Evolutionary conservation across 2,329 filamentous ascomycete genomes (phyloP), one percentile per base, ranked within the genome.

Genomic region (Pseudogymnoascus sp.): DNA sequence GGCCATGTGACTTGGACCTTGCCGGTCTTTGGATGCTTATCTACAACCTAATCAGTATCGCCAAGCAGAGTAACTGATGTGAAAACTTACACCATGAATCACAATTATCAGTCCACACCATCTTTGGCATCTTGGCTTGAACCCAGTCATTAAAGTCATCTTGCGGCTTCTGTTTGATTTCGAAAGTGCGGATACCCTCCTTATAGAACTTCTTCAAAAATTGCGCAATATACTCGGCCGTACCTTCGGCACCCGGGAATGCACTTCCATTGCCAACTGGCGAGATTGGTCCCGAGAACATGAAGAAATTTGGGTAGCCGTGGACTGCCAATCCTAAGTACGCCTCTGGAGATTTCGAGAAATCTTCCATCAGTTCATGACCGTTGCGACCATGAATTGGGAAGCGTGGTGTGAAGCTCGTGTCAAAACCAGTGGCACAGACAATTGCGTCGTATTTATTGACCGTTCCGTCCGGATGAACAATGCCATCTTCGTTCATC

Each of bases 1-100:
- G 78, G 78, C 77, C 77, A 80, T 3, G 79, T 69, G 0, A 75
- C 77, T 1, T 74, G 76, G 18, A 76, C 66, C 6, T 69, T 70
- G 0, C 75, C 76, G n/a, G 75, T 71, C 0, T 72, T 63, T 1
- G 64, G 65, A n/a, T 65, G 72, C 71, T 82, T 82, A 68, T 31
- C 28, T 31, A 31, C 28, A 31, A 31, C 28, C 28, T 31, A 31
- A 31, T 31, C 28, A 31, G 28, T 31, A 31, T 31, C 28, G 28
- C 28, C 28, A 31, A 31, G 28, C 5, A 31, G 28, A 31, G 28
- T 31, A 31, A 31, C 28, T 31, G 28, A 31, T 31, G 28, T 31
- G 28, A 31, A 31, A 31, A 31, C 28, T 31, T 31, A 31, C 81
- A 81, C 78, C 79, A 82, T 56, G 75, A 77, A 60, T 73, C 73